Evolutionary conservation across 495 filamentous ascomycete species (phyloP), one percentile per base, ranked within the genome.

Genomic region (Penicillium goetzii): DNA sequence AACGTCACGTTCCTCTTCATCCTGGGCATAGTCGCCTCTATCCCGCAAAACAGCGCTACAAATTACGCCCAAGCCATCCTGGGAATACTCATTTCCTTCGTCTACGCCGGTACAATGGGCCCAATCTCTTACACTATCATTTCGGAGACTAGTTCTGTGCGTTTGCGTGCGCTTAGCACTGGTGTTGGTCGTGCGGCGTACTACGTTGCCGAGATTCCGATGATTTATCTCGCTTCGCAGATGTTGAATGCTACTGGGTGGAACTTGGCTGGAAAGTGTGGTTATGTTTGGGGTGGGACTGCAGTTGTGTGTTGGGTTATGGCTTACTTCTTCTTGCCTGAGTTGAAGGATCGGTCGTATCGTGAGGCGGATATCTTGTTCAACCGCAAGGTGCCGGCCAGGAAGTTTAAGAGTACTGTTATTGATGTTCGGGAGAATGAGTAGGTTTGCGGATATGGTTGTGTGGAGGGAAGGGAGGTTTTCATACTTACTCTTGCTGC

Each of bases 71-170:
- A 84, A 65, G 84, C 84, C 12, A 74, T 75, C 23, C 71, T 86
- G 25, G 83, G 82, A 41, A 72, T 86, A 3, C 76, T 86, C 58
- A 76, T 86, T 66, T 84, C 83, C 40, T 67, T 79, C 82, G 68
- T 72, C 74, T 59, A 83, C 77, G 70, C 70, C 21, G 62, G 65
- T 64, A 72, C 74, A 28, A 65, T 81, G 26, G 82, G 80, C n/a
- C 80, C 78, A 10, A 83, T 79, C 56, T 83, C 83, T 14, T 86
- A 78, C 76, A 80, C 81, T 63, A 81, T 85, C 60, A 85, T 87
- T 58, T 79, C 80, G 38, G 84, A 86, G 68, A 86, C 82, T 21
- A 84, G 83, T 15, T 74, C 84, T 36, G 78, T 85, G 58, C 84
- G 83, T 56, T 81, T 72, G 36, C 70, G 68, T 33, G 70, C 83